Base-by-base conservation (phyloP, 148 eudicot species). In the Spergularia marina region DNA sequence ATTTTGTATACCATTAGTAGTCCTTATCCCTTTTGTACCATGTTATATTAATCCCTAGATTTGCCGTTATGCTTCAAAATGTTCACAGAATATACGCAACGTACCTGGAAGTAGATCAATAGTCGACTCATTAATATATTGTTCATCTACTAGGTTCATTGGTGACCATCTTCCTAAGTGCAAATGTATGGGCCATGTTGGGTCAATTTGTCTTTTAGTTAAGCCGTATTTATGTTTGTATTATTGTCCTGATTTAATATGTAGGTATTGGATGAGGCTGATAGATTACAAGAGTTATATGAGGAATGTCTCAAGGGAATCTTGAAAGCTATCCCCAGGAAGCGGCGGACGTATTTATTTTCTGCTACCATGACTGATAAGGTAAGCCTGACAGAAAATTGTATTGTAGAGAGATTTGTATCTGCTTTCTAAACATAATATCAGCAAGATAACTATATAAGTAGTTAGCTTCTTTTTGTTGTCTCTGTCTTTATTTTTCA, bases 231-330 rank as follows among this genome's bases (percentile, higher is more conserved):
- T 70, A 41, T 40, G 30, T 51, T 70, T 30, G n/a, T 41, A 55
- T 57, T 5, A 12, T 65, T 40, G 20, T 39, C 5, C 66, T 53
- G 68, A 14, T 56, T 14, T 72, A 34, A 51, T 70, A 36, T 80
- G 52, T 83, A 94, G 98, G 97, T 92, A 40, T 70, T 94, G 56
- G 98, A 94, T 85, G 98, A 94, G 82, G 98, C 98, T 49, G 98
- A 94, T 82, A 85, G 92, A 79, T 78, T 94, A 68, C 90, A 92
- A 81, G 93, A 89, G 56, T 97, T 90, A 73, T 94, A 92, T 70
- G 92, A 90, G 84, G 87, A 92, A 80, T 78, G 90, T 68, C 79
- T 94, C 72, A 91, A 94, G 85, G 89, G 86, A 40, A 78, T 94
- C 70, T 84, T 92, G 77, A 85, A 80, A 72, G 88, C 59, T 73